These are phyloP conservation scores for Geotrichum histeridarum DNA, from an alignment of 1,139 yeast species.

Conservation along the genomic window DNA sequence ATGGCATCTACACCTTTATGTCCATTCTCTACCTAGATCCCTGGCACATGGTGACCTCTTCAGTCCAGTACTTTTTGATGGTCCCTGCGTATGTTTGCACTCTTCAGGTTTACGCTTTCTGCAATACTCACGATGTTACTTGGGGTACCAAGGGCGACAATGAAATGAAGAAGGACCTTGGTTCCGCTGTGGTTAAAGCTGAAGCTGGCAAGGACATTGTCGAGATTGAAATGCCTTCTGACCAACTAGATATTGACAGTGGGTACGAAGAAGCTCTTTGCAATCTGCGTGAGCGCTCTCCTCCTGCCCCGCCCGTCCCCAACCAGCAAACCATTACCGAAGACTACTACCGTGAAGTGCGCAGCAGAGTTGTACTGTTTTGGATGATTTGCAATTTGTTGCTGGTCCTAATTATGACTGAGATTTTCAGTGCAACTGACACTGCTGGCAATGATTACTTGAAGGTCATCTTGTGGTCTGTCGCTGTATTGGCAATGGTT, in stretches of 20 bases:
- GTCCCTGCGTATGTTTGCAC: slow-evolving; percentile 91
- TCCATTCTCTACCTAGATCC: slow-evolving; percentile 83
- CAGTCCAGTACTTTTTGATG: slow-evolving; percentile 77
- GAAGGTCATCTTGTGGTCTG: slow-evolving; percentile 83
- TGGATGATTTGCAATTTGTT: slow-evolving; percentile 84
- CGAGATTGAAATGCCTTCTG: slow-evolving; percentile 85
- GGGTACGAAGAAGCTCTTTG: slow-evolving; percentile 73
- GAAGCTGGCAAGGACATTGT: slow-evolving; percentile 54
- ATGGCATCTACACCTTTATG: slow-evolving; percentile 75
- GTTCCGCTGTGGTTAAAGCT: slow-evolving; percentile 56
- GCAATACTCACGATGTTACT: slow-evolving; percentile 92
- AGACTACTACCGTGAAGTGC: slow-evolving; percentile 89
- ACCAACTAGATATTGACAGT: slow-evolving; percentile 85
- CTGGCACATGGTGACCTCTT: slow-evolving; percentile 87
- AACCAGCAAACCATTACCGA: slow-evolving; percentile 57
- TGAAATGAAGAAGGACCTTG: slow-evolving; percentile 59
- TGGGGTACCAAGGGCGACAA: slow-evolving; percentile 98
- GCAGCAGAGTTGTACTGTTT: slow-evolving; percentile 86
- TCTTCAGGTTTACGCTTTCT: slow-evolving; percentile 85
- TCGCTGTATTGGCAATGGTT: slow-evolving; percentile 72
- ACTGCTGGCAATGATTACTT: slow-evolving; percentile 69
- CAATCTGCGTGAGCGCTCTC: slow-evolving; percentile 68
- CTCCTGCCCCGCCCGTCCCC: slow-evolving; percentile 44
- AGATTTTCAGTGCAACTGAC: slow-evolving; percentile 63
- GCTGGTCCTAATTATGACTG: slow-evolving; percentile 79